Percentiles rank a stretch among this genome's conserved stretches.
Conservation (phyloP, 148 eudicot genomes). For the Cornus suecica region DNA sequence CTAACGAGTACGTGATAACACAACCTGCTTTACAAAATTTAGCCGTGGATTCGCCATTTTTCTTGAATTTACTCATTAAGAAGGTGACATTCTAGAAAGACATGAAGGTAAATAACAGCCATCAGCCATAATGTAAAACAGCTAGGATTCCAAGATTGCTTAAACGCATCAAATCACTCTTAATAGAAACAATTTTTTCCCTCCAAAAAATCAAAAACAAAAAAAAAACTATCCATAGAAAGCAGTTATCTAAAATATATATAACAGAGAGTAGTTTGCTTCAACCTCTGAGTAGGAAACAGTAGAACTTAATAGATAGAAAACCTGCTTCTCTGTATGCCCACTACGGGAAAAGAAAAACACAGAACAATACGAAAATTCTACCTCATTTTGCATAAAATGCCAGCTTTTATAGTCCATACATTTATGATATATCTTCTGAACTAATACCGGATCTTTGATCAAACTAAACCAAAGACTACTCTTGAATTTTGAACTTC, state of each 20-base stretch:
- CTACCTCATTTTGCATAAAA: not conserved
- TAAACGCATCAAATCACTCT: not conserved
- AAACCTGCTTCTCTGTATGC: not conserved
- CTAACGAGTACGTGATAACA: not conserved
- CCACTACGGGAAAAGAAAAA: not conserved
- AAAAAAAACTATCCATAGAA: not conserved
- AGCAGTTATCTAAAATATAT: not conserved
- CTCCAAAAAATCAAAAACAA: not conserved
- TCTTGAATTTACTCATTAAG: not conserved
- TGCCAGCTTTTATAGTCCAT: not conserved
- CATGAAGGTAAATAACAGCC: not conserved
- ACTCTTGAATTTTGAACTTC: not conserved
- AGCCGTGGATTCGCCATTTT: not conserved
- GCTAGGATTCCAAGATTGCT: not conserved
- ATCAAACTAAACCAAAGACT: constrained; percentile 1
- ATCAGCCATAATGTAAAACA: not conserved
- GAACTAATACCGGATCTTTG: not conserved
- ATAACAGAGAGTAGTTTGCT: not conserved
- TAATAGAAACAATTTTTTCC: not conserved
- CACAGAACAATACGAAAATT: not conserved
- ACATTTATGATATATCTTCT: not conserved
- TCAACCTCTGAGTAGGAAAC: not conserved
- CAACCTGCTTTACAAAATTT: not conserved
- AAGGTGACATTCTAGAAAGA: not conserved
- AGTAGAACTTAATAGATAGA: no score